These are phyloP conservation scores for Bimuria novae-zelandiae DNA, from an alignment of 2,329 filamentous ascomycete genomes.

Conservation along the genomic window DNA sequence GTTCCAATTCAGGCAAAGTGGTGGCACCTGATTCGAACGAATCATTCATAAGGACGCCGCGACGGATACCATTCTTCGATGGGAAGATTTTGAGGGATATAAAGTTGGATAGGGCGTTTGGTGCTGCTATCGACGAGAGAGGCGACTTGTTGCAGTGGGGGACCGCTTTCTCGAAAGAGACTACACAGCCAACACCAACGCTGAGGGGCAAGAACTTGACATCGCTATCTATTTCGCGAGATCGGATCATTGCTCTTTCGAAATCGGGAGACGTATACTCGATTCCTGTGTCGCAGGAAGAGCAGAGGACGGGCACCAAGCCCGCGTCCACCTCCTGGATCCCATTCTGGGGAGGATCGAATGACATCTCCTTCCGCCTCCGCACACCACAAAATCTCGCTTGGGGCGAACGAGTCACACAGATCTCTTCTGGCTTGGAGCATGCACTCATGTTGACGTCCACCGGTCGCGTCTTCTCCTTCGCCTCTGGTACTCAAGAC, in stretches of 20 bases:
- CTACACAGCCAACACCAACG: constrained; percentile 69
- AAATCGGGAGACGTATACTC: constrained; percentile 81
- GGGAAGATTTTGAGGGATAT: constrained; percentile 82
- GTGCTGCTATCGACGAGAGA: constrained; percentile 82
- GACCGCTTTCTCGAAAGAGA: constrained; percentile 68
- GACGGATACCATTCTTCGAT: constrained; percentile 81
- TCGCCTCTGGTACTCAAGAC: constrained; percentile 76
- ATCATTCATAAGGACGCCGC: constrained; percentile 75
- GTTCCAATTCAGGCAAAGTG: constrained; percentile 83
- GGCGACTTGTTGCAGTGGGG: constrained; percentile 96
- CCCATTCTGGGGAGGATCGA: constrained; percentile 69
- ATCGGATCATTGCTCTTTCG: constrained; percentile 80
- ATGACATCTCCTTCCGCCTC: constrained; percentile 71
- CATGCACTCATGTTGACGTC: constrained; percentile 86
- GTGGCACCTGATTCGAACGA: constrained; percentile 83
- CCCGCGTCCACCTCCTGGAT: constrained; percentile 70
- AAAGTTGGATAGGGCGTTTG: constrained; percentile 81
- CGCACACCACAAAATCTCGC: constrained; percentile 68
- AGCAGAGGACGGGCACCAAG: constrained; percentile 70
- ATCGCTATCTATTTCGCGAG: constrained; percentile 76
- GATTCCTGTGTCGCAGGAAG: constrained; percentile 73
- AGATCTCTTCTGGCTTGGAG: constrained; percentile 79
- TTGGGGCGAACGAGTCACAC: constrained; percentile 73
- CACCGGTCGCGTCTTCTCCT: constrained; percentile 82
- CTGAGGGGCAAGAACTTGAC: constrained; percentile 79